phyloP scores from a whole-genome alignment of 495 filamentous ascomycete species.

The Penicillium atrosanguineum region DNA sequence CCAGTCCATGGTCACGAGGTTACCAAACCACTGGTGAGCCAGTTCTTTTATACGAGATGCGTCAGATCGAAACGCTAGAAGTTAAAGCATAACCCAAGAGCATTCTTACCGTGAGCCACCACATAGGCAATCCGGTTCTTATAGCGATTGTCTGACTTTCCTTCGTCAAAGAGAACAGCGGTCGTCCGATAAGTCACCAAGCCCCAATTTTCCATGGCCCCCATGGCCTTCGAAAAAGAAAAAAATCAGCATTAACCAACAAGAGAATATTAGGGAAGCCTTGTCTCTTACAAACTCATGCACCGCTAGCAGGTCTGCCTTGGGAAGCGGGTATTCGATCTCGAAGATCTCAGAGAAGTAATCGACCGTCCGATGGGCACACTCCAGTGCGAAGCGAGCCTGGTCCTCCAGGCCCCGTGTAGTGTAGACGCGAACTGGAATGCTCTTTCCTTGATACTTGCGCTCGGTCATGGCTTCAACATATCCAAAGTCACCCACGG shows the following conservation, averaged over 20 bases:
- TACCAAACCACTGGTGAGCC: constrained; percentile 98
- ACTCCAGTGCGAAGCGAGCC: constrained; percentile 79
- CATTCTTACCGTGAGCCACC: constrained; percentile 64
- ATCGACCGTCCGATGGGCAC: constrained; percentile 85
- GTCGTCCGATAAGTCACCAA: constrained; percentile 94
- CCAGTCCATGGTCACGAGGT: constrained; percentile 77
- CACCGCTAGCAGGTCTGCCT: constrained; percentile 91
- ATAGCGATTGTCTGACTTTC: constrained; percentile 80
- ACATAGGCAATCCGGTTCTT: constrained; percentile 93
- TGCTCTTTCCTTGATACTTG: constrained; percentile 80
- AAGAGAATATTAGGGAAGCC: not conserved
- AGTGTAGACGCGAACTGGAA: constrained; percentile 95
- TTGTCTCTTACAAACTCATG: constrained; percentile 79
- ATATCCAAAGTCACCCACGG: constrained; percentile 94
- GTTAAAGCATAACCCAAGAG: not conserved
- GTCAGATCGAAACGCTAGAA: constrained; percentile 4
- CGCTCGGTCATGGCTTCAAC: constrained; percentile 85
- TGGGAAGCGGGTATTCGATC: constrained; percentile 93
- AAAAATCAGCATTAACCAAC: not conserved
- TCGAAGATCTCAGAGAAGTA: constrained; percentile 92
- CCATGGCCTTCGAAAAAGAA: constrained; percentile 51
- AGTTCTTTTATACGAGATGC: constrained; percentile 54
- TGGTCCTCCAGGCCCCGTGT: constrained; percentile 88
- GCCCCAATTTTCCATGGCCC: constrained; percentile 88
- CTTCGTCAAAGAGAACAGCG: constrained; percentile 88